A percentile compares a stretch with the other conserved stretches of the same genome.
Conservation (phyloP, 306 rosid genomes). For the Luffa acutangula region DNA sequence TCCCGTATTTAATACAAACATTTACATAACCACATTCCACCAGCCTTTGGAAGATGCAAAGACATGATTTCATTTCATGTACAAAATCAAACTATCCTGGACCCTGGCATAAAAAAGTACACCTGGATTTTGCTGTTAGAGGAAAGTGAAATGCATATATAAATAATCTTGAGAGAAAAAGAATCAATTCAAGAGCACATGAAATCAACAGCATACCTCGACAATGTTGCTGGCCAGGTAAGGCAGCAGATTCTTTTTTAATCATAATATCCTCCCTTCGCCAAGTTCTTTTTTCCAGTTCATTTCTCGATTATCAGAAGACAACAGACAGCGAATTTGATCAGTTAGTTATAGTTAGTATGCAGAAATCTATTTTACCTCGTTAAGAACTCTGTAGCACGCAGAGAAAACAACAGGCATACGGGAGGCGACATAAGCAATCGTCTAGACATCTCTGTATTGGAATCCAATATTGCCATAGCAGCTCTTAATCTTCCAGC, state of each 20-base stretch:
- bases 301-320: not conserved
- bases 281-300: not conserved
- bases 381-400: constrained; percentile 76
- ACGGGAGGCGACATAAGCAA: constrained; percentile 79
- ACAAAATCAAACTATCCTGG: not conserved
- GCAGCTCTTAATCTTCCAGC: constrained; percentile 88
- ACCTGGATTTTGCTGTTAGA: not conserved
- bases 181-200: not conserved
- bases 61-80: not conserved
- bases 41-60: not conserved
- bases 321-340: not conserved
- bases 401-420: constrained; percentile 98
- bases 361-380: constrained; percentile 29
- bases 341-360: not conserved
- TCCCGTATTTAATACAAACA: not conserved
- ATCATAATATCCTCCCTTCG: no score
- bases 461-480: constrained; percentile 81
- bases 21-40: not conserved
- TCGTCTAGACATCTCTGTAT: constrained; percentile 61
- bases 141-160: not conserved
- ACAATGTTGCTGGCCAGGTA: constrained; percentile 92
- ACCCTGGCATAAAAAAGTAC: not conserved
- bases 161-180: not conserved
- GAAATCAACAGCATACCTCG: constrained; percentile 39
- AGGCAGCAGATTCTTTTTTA: no score